These are phyloP conservation scores for Penicillium herquei DNA, from an alignment of 495 filamentous ascomycete genomes.

Conservation along the genomic window DNA sequence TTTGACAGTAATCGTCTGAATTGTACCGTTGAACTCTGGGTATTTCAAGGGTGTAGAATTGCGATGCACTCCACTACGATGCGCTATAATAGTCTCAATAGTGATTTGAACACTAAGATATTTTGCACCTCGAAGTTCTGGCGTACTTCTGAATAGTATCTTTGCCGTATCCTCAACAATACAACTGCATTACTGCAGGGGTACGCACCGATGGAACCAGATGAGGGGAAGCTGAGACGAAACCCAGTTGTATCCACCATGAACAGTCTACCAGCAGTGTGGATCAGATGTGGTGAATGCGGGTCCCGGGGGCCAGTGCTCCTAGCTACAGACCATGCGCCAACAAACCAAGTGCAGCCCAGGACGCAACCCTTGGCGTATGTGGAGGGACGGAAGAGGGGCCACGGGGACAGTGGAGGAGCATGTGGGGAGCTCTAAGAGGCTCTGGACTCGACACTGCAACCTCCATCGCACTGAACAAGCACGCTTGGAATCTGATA, in stretches of 20 bases:
- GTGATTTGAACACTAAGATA: no score
- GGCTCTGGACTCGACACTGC: neutral
- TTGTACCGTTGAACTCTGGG: no score
- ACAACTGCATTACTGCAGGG: neutral
- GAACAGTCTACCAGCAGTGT: neutral
- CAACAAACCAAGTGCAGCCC: neutral
- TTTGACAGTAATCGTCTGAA: neutral
- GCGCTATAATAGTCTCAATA: no score
- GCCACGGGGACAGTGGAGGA: neutral
- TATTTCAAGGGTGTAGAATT: no score
- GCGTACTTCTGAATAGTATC: no score
- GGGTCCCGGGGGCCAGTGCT: neutral
- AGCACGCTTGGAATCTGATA: neutral
- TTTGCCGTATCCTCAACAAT: neutral
- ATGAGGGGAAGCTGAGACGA: neutral
- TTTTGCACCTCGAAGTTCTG: no score
- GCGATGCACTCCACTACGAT: no score
- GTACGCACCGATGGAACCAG: neutral
- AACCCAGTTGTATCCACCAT: neutral
- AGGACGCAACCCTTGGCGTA: neutral
- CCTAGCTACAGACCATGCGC: neutral
- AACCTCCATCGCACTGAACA: neutral
- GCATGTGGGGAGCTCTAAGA: conserved; percentile 3
- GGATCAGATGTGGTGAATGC: neutral
- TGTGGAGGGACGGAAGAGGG: conserved; percentile 1